Evolutionary conservation across 768 basidiomycete genomes (phyloP).

Genomic region (Ramaria sp.): DNA sequence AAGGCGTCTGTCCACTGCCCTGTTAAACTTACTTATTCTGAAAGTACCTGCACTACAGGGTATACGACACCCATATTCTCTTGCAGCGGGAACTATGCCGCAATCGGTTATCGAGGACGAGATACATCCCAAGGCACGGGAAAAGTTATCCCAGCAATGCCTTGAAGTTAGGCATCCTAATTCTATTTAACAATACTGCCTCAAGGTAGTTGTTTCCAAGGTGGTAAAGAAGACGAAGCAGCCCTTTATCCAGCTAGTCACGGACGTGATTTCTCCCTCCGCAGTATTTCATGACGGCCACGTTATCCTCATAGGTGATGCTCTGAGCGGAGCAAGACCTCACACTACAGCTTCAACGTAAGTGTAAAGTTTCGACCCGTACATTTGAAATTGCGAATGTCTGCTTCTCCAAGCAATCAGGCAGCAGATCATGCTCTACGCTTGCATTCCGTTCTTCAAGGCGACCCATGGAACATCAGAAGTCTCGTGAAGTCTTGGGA

Average conservation of each 20-base stretch:
- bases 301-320: slow-evolving; percentile 7
- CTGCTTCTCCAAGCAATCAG: neutral
- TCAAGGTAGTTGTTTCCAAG: neutral
- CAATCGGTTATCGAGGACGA: slow-evolving; percentile 7
- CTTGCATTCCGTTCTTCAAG: neutral
- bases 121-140: slow-evolving; percentile 3
- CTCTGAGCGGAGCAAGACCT: slow-evolving; percentile 8
- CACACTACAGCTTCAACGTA: slow-evolving; percentile 8
- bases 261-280: slow-evolving; percentile 3
- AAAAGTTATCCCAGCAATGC: slow-evolving; percentile 6
- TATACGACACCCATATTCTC: slow-evolving; percentile 4
- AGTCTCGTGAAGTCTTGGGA: neutral
- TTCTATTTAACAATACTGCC: too few relatives aligned
- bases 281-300: slow-evolving; percentile 9
- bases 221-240: slow-evolving; percentile 7
- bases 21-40: neutral
- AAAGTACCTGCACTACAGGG: neutral
- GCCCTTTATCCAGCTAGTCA: slow-evolving; percentile 7
- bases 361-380: neutral
- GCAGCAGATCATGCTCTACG: slow-evolving; percentile 8
- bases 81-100: slow-evolving; percentile 5
- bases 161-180: neutral
- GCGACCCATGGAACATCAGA: neutral
- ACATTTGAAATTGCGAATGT: neutral
- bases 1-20: neutral